These are phyloP conservation scores for Adansonia madagascariensis DNA, from an alignment of 441 rosid genomes.

Conservation along the genomic window DNA sequence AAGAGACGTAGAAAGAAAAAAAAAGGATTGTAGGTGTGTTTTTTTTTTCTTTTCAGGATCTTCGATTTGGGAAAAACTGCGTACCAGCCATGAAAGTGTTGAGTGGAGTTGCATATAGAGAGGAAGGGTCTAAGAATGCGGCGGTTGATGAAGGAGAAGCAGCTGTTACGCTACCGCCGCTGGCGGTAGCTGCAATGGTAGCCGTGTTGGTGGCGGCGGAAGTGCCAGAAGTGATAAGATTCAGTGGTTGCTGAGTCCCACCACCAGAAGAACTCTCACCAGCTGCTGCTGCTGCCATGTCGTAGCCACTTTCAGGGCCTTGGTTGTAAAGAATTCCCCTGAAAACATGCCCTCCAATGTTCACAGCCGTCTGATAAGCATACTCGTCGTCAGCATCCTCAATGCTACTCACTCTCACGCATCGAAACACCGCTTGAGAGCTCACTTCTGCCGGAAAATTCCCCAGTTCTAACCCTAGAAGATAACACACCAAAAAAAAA, in stretches of 20 bases:
- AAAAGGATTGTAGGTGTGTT: slow-evolving; percentile 10
- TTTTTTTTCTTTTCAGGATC: slow-evolving; percentile 42
- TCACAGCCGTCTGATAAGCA: slow-evolving; percentile 86
- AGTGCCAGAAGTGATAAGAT: slow-evolving; percentile 50
- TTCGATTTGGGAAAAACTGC: slow-evolving; percentile 73
- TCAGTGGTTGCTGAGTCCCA: slow-evolving; percentile 45
- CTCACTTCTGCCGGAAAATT: slow-evolving; percentile 73
- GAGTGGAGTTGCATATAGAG: slow-evolving; percentile 67
- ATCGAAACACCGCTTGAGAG: slow-evolving; percentile 71
- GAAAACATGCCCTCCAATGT: slow-evolving; percentile 83
- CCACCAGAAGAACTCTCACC: slow-evolving; percentile 51
- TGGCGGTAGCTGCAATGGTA: slow-evolving; percentile 38
- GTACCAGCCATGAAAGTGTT: slow-evolving; percentile 80
- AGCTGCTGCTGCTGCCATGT: slow-evolving; percentile 22
- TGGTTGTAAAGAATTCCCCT: slow-evolving; percentile 90
- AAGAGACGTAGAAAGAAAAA: slow-evolving; percentile 21
- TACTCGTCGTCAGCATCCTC: slow-evolving; percentile 72
- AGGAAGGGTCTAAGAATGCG: slow-evolving; percentile 54
- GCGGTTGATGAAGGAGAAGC: slow-evolving; percentile 39
- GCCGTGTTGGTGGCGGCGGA: slow-evolving; percentile 37
- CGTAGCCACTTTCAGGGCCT: slow-evolving; percentile 63
- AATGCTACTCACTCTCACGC: slow-evolving; percentile 70
- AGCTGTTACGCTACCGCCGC: slow-evolving; percentile 39
- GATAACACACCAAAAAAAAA: background rate
- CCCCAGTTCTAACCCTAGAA: slow-evolving; percentile 80